phyloP scores from a whole-genome alignment of 306 rosid genomes.

The Cucurbita moschata region DNA sequence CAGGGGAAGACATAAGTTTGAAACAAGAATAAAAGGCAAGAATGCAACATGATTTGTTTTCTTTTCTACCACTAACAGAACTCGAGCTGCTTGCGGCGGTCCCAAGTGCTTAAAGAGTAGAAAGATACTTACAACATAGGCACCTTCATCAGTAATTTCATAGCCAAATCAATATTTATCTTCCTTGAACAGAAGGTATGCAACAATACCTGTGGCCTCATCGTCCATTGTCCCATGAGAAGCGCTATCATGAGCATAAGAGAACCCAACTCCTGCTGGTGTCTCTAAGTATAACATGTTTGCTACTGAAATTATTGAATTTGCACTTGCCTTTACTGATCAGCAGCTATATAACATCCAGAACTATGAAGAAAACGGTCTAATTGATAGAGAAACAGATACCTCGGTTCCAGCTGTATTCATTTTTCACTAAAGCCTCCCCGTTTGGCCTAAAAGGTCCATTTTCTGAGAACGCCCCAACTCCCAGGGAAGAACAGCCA shows the following conservation, averaged over 20 bases:
- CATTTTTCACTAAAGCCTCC: constrained; percentile 18
- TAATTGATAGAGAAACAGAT: not conserved
- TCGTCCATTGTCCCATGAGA: constrained; percentile 29
- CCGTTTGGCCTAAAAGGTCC: constrained; percentile 47
- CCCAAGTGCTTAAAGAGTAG: not conserved
- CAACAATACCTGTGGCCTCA: constrained; percentile 23
- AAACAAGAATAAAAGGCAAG: not conserved
- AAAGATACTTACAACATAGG: not conserved
- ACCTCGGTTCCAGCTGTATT: constrained; percentile 46
- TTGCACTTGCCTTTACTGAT: not conserved
- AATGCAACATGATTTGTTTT: not conserved
- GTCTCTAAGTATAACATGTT: constrained; percentile 44
- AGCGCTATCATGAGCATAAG: constrained; percentile 24
- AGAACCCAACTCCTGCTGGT: constrained; percentile 45
- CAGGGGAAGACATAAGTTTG: not conserved
- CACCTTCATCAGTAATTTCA: not conserved
- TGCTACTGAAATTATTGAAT: constrained; percentile 21
- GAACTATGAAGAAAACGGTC: not conserved
- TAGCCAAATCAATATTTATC: not conserved
- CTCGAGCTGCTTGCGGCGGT: not conserved
- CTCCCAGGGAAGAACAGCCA: constrained; percentile 50
- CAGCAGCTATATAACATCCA: not conserved
- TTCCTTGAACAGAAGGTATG: not conserved
- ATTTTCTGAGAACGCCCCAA: constrained; percentile 40
- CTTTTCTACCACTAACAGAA: not conserved